Percentiles rank a stretch among this genome's conserved stretches.
phyloP scores from a whole-genome alignment of 192 early-diverging fungal species.

The Neocallimastix lanati region DNA sequence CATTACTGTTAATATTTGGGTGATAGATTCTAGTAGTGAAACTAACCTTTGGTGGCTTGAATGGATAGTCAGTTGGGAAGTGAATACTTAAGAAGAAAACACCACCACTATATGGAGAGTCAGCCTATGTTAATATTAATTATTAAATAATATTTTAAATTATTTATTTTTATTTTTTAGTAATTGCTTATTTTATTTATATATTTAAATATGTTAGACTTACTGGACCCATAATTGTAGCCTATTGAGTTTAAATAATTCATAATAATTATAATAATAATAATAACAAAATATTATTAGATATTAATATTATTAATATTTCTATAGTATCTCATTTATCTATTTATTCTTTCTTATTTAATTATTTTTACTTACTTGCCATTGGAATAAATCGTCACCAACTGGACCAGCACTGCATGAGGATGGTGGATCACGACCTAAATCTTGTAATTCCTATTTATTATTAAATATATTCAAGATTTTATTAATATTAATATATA shows the following conservation, averaged over 20 bases:
- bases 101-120: slow-evolving; percentile 82
- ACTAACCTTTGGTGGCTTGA: slow-evolving; percentile 95
- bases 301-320: too few relatives aligned
- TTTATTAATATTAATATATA: too few relatives aligned
- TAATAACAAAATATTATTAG: too few relatives aligned
- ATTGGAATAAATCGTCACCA: slow-evolving; percentile 80
- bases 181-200: too few relatives aligned
- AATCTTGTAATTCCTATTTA: slow-evolving; percentile 73
- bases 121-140: slow-evolving; percentile 42
- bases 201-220: slow-evolving; percentile 18
- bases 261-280: too few relatives aligned
- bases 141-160: too few relatives aligned
- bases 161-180: too few relatives aligned
- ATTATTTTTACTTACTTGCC: slow-evolving; percentile 14
- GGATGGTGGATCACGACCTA: slow-evolving; percentile 91
- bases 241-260: slow-evolving; percentile 33
- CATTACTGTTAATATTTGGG: slow-evolving; percentile 97
- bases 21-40: slow-evolving; percentile 97
- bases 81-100: slow-evolving; percentile 95
- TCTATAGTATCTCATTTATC: too few relatives aligned
- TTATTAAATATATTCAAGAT: too few relatives aligned
- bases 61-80: slow-evolving; percentile 96
- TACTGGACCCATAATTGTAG: slow-evolving; percentile 95
- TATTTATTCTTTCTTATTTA: too few relatives aligned
- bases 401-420: slow-evolving; percentile 93